phyloP scores from a whole-genome alignment of 495 filamentous ascomycete genomes.

The Penicillium antarcticum region DNA sequence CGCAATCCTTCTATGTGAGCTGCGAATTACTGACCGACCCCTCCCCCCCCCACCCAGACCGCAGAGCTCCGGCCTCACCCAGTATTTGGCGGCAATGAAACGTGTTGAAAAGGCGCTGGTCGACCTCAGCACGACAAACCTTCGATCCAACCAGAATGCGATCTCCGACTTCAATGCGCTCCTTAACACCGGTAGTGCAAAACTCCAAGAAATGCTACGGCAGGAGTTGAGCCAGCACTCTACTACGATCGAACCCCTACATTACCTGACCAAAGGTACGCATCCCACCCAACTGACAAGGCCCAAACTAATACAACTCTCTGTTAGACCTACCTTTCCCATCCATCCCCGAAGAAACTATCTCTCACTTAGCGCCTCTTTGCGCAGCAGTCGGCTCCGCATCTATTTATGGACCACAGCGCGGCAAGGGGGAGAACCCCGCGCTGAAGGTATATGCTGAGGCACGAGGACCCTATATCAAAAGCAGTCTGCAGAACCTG shows the following conservation, averaged over 20 bases:
- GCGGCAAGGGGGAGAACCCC: conserved; percentile 48
- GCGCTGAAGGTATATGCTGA: conserved; percentile 81
- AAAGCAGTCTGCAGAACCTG: conserved; percentile 73
- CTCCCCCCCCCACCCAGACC: conserved; percentile 58
- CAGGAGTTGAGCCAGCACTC: conserved; percentile 70
- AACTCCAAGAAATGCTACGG: conserved; percentile 80
- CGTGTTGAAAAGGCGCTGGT: conserved; percentile 75
- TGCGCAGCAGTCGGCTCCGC: conserved; percentile 55
- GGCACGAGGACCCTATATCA: conserved; percentile 79
- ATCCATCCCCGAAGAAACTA: conserved; percentile 52
- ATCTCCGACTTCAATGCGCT: conserved; percentile 75
- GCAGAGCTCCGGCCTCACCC: conserved; percentile 71
- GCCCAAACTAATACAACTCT: neutral
- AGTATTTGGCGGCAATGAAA: conserved; percentile 87
- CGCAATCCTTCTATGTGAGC: neutral
- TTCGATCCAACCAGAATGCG: conserved; percentile 87
- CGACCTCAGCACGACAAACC: conserved; percentile 80
- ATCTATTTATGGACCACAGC: conserved; percentile 43
- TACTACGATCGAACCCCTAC: conserved; percentile 77
- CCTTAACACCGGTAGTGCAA: conserved; percentile 70
- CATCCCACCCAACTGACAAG: neutral
- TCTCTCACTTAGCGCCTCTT: conserved; percentile 56
- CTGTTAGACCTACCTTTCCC: conserved; percentile 64
- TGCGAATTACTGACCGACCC: conserved; percentile 19
- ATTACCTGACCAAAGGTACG: conserved; percentile 84